Evolutionary conservation across 495 filamentous ascomycete genomes (phyloP), one percentile per base, ranked within the genome.

Genomic region (Aspergillus carlsbadensis): DNA sequence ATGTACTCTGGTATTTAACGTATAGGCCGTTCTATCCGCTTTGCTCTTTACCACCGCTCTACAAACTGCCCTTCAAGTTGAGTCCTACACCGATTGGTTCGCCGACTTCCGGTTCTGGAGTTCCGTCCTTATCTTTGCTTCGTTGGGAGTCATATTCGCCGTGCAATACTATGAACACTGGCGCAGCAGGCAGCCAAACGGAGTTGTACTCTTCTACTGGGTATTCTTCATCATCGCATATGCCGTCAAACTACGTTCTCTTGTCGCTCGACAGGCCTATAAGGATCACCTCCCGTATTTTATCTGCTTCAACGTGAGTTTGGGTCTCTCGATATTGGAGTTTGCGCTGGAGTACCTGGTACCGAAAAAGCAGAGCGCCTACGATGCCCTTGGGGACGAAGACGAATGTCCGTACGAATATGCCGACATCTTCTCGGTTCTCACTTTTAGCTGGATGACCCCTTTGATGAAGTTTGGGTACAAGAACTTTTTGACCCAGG

Each of bases 391-490:
- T 54, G 85, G 87, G n/a, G 90, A 94, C 52, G 85, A 90, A 53
- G 90, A 92, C 54, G 92, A 97, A 75, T 98, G 94, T 62, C 95
- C 95, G 0, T 86, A 87, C 33, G 92, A 98, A 76, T 95, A 96
- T 73, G 92, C 95, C 20, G 91, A 92, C 51, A 80, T 98, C 42
- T 98, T 98, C 73, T 96, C 93, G 10, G 84, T 89, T 36, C 82
- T 99, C 29, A 96, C 93, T 10, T 99, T 99, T 68, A 84, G 89
- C 54, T 99, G 95, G 95, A 96, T 99, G 91, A 99, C 95, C 0
- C 91, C 93, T 14, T 73, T 98, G 83, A 99, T 99, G 95, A 91
- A 87, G 63, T 85, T 87, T 73, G 95, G 95, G 15, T 97, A 99
- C 72, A 89, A 86, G 62, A 84, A 91, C 52, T 99, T 81, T 66